Evolutionary conservation across 345 rosid species (phyloP).

Genomic region (Linum trigynum): DNA sequence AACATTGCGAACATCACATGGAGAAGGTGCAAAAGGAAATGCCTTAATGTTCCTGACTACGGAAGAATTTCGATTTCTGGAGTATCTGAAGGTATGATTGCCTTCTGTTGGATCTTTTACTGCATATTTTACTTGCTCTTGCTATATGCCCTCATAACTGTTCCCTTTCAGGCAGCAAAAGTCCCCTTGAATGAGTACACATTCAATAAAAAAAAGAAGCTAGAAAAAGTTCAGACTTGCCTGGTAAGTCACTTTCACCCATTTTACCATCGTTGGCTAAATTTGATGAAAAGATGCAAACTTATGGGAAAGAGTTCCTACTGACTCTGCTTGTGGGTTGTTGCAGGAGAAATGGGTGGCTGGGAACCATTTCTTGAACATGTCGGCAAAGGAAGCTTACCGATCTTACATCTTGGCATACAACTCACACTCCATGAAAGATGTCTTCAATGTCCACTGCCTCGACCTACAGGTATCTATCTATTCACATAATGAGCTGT

Average conservation of each 20-base stretch:
- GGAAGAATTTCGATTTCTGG: conserved; percentile 85
- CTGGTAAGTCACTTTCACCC: conserved; percentile 41
- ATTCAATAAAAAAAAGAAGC: conserved; percentile 62
- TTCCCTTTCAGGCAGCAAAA: conserved; percentile 58
- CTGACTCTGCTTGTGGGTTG: not conserved
- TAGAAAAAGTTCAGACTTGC: conserved; percentile 68
- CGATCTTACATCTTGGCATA: conserved; percentile 81
- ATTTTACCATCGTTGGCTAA: too few species aligned
- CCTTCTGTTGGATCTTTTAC: too few species aligned
- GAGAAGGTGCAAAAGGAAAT: conserved; percentile 95
- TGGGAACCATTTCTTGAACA: conserved; percentile 60
- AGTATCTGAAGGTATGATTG: conserved; percentile 64
- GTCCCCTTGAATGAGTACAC: conserved; percentile 88
- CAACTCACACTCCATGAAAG: conserved; percentile 89
- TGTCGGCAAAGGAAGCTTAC: conserved; percentile 88
- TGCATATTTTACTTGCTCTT: not conserved
- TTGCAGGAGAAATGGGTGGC: conserved; percentile 77
- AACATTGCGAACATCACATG: conserved; percentile 99
- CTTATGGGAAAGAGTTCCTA: conserved; percentile 1
- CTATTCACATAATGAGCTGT: not conserved
- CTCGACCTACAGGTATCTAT: conserved; percentile 74
- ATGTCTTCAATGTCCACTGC: conserved; percentile 84
- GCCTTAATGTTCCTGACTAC: conserved; percentile 86
- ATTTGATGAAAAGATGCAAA: not conserved
- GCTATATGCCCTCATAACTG: not conserved